A percentile compares a stretch with the other conserved stretches of the same genome.
Evolutionary conservation across 1,284 basidiomycete species (phyloP).

Genomic region (Ustilago cynodontis): DNA sequence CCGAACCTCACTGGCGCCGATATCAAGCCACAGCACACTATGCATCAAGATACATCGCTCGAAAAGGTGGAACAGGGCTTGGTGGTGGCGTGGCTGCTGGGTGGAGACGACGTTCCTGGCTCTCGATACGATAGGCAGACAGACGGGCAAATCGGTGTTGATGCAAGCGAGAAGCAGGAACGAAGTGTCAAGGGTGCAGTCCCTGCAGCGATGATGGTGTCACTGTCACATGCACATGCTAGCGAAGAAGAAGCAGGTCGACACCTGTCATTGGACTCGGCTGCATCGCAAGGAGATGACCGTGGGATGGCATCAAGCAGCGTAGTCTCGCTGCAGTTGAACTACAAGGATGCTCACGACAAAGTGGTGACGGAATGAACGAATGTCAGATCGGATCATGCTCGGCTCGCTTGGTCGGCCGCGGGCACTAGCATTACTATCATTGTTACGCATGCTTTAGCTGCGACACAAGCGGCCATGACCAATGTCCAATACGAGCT

Average conservation of each 20-base stretch:
- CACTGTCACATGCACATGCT: constrained; percentile 1
- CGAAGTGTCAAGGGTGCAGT: constrained; percentile 2
- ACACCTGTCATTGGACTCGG: constrained; percentile 15
- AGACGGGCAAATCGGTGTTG: neutral
- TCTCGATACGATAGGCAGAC: neutral
- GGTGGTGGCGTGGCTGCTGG: constrained; percentile 61
- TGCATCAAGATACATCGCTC: constrained; percentile 23
- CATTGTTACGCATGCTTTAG: neutral
- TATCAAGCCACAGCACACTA: neutral
- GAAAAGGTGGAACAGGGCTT: constrained; percentile 34
- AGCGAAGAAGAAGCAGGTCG: neutral
- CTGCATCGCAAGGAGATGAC: constrained; percentile 12
- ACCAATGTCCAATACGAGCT: neutral
- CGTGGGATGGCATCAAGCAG: constrained; percentile 33
- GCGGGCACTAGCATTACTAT: neutral
- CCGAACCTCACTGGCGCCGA: constrained; percentile 5
- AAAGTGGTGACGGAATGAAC: constrained; percentile 10
- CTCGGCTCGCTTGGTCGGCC: constrained; percentile 3
- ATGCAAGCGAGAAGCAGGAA: constrained; percentile 6
- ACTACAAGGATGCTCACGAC: constrained; percentile 49
- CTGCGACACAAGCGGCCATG: neutral
- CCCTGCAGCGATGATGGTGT: neutral
- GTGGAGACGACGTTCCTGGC: constrained; percentile 39
- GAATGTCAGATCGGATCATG: constrained; percentile 1
- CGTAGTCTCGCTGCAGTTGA: constrained; percentile 41